Base-by-base conservation (phyloP, 129 eudicot genomes). In the Lactuca sativa region DNA sequence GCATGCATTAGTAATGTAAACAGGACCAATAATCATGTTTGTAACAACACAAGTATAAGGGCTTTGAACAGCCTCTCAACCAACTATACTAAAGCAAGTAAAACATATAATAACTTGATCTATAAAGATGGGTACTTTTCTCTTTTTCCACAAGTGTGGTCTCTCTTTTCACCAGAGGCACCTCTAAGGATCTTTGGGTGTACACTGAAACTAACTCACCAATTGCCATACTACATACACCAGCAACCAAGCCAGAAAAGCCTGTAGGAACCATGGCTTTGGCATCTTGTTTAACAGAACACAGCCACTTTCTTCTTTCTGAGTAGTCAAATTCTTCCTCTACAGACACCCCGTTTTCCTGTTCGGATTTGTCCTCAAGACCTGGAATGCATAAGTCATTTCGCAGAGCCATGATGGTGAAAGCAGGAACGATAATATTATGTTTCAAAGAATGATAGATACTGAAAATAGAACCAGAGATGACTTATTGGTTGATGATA, bases 291-390 rank as follows among this genome's bases (percentile, higher is more conserved):
- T 69, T 68, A 62, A 80, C 69, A n/a, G 72, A 82, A 12, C 82
- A 80, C 21, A 83, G 72, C 87, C 84, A 79, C 61, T 79, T 77
- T 36, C 82, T 79, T 48, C 82, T 79, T 71, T 63, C 60, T 18
- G 78, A 60, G 76, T 82, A 78, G 68, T 82, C 78, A 56, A 70
- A 41, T 2, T 70, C 75, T 21, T 73, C 73, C 32, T 31, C 66
- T 36, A 41, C n/a, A 18, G 61, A n/a, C 8, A 40, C 40, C 14
- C 55, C 57, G 51, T 13, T 17, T 57, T 53, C 33, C 4, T 56
- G 73, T 59, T 53, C 53, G 2, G 41, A 51, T 15, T 79, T 66
- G 51, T 58, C 74, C 61, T 15, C 69, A 7, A 60, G 56, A 38
- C 44, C 77, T 34, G 31, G 25, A 38, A 75, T 44, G 44, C 59